phyloP scores from a whole-genome alignment of 805 yeast genomes.

The Debaryomyces maramus region DNA sequence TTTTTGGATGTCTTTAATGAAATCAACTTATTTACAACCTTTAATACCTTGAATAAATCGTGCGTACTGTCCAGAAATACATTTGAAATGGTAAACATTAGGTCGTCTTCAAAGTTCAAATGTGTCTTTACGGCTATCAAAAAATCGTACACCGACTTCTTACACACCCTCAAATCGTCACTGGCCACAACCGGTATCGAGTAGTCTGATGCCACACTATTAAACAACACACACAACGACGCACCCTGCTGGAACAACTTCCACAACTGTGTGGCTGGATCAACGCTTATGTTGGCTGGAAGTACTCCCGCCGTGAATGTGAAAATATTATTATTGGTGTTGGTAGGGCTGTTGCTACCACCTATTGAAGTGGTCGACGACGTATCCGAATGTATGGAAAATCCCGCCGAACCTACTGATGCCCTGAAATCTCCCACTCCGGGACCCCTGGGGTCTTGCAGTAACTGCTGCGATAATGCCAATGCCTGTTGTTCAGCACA shows the following conservation, averaged over 20 bases:
- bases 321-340: slow-evolving; percentile 39
- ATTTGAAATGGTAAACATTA: slow-evolving; percentile 84
- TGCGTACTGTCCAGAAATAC: slow-evolving; percentile 82
- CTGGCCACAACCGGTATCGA: slow-evolving; percentile 66
- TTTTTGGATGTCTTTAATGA: slow-evolving; percentile 30
- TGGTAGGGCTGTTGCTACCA: slow-evolving; percentile 14
- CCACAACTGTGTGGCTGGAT: slow-evolving; percentile 91
- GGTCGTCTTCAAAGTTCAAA: slow-evolving; percentile 73
- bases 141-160: slow-evolving; percentile 87
- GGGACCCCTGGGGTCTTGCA: slow-evolving; percentile 18
- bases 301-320: slow-evolving; percentile 77
- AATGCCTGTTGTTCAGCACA: slow-evolving; percentile 73
- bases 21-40: slow-evolving; percentile 59
- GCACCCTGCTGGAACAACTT: slow-evolving; percentile 89
- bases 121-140: slow-evolving; percentile 80
- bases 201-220: slow-evolving; percentile 48
- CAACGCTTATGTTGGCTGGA: slow-evolving; percentile 73
- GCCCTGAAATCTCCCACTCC: slow-evolving; percentile 28
- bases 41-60: slow-evolving; percentile 71
- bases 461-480: slow-evolving; percentile 43
- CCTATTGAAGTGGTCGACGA: slow-evolving; percentile 18
- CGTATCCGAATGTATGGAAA: slow-evolving; percentile 37
- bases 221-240: slow-evolving; percentile 83
- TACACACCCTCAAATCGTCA: slow-evolving; percentile 81
- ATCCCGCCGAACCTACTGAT: slow-evolving; percentile 33